Conservation (phyloP, 495 filamentous ascomycete genomes). For the Hypomontagnella monticulosa region DNA sequence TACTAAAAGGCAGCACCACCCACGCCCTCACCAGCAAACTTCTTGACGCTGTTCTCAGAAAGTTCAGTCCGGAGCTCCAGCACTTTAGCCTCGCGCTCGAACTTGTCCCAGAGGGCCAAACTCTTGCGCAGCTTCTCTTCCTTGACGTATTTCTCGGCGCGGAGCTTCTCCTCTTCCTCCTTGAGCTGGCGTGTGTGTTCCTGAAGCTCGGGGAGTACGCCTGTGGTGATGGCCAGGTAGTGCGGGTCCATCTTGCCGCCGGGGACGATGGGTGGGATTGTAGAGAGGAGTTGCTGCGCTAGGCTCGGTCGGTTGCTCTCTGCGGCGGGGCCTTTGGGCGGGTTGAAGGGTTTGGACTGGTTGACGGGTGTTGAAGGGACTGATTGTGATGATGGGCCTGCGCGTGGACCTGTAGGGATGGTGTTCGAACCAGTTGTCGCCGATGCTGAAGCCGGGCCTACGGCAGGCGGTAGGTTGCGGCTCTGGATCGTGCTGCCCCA, state of each 20-base stretch:
- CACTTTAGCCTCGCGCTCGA: slow-evolving; percentile 56
- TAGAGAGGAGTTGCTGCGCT: slow-evolving; percentile 52
- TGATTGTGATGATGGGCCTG: slow-evolving; percentile 38
- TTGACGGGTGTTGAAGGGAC: slow-evolving; percentile 40
- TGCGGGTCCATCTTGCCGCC: slow-evolving; percentile 56
- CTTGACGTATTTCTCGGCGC: slow-evolving; percentile 55
- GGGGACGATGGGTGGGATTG: slow-evolving; percentile 52
- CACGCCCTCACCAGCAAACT: slow-evolving; percentile 54
- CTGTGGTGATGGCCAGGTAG: slow-evolving; percentile 41
- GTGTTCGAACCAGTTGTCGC: slow-evolving; percentile 42
- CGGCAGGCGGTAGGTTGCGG: slow-evolving; percentile 45
- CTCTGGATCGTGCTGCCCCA: slow-evolving; percentile 50
- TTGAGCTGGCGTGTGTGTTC: slow-evolving; percentile 49
- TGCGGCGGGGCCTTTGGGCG: slow-evolving; percentile 59
- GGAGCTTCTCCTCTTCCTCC: slow-evolving; percentile 58
- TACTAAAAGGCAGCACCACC: slow-evolving; percentile 56
- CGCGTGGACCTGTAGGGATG: slow-evolving; percentile 59
- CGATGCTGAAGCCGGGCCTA: slow-evolving; percentile 46
- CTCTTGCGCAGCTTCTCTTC: slow-evolving; percentile 57
- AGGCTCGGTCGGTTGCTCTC: slow-evolving; percentile 50
- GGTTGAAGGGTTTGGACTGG: slow-evolving; percentile 58
- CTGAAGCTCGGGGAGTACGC: slow-evolving; percentile 53
- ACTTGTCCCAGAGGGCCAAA: slow-evolving; percentile 52
- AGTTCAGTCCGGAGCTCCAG: slow-evolving; percentile 57
- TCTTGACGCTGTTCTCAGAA: slow-evolving; percentile 55